Percentiles rank a stretch among this genome's conserved stretches.
These are phyloP conservation scores for Tremella yokohamensis DNA, from an alignment of 768 basidiomycete species.

Conservation along the genomic window DNA sequence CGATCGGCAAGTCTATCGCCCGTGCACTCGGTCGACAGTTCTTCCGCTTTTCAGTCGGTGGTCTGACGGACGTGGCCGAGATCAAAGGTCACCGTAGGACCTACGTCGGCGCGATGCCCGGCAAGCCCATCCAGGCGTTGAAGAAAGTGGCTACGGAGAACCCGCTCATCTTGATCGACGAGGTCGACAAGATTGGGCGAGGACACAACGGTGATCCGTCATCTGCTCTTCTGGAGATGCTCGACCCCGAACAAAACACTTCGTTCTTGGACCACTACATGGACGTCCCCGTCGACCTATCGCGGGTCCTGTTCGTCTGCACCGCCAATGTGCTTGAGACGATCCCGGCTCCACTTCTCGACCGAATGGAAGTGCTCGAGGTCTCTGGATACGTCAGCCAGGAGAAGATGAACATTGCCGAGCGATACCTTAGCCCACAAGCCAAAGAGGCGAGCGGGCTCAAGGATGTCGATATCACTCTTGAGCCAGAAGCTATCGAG, in stretches of 20 bases:
- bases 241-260: constrained; percentile 92
- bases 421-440: constrained; percentile 83
- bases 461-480: constrained; percentile 72
- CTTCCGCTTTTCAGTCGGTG: constrained; percentile 90
- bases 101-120: constrained; percentile 90
- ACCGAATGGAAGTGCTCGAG: constrained; percentile 95
- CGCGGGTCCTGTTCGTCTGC: constrained; percentile 94
- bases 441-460: constrained; percentile 88
- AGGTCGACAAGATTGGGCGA: constrained; percentile 84
- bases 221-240: constrained; percentile 85
- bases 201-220: constrained; percentile 90
- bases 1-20: constrained; percentile 91
- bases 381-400: constrained; percentile 92
- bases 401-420: constrained; percentile 84
- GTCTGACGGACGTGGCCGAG: constrained; percentile 94
- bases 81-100: constrained; percentile 97
- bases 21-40: constrained; percentile 85
- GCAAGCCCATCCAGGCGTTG: constrained; percentile 90
- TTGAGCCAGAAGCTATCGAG: constrained; percentile 75
- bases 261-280: constrained; percentile 95
- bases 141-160: constrained; percentile 92
- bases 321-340: constrained; percentile 92
- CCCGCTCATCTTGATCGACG: constrained; percentile 88
- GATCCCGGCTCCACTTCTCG: constrained; percentile 86
- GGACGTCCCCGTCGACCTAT: constrained; percentile 95